phyloP scores from a whole-genome alignment of 2,329 filamentous ascomycete species.

The Aureobasidium sp. region DNA sequence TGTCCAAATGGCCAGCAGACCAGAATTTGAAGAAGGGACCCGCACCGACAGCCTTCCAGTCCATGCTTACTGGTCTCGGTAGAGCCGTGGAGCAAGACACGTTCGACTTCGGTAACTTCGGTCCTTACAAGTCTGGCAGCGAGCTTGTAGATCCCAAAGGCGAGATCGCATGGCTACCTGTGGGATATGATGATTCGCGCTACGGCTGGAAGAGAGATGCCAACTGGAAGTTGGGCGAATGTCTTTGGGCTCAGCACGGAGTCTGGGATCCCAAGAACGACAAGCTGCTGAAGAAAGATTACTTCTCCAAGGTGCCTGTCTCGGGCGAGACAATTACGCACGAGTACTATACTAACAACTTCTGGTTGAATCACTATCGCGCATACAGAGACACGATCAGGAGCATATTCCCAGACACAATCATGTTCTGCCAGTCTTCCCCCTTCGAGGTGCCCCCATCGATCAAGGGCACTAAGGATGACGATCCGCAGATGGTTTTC shows the following conservation, averaged over 20 bases:
- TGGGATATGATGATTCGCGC: constrained; percentile 72
- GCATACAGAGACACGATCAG: constrained; percentile 68
- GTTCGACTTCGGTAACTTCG: constrained; percentile 90
- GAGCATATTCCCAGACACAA: constrained; percentile 64
- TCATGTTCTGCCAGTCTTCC: constrained; percentile 85
- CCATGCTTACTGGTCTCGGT: constrained; percentile 83
- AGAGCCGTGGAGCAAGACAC: constrained; percentile 81
- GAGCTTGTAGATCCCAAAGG: constrained; percentile 82
- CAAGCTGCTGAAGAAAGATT: constrained; percentile 70
- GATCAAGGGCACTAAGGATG: constrained; percentile 79
- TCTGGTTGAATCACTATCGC: constrained; percentile 81
- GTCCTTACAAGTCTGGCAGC: constrained; percentile 80
- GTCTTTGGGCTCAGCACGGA: constrained; percentile 93
- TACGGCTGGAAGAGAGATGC: constrained; percentile 88
- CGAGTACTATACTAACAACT: constrained; percentile 79
- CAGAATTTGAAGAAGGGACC: constrained; percentile 90
- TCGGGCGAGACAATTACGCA: constrained; percentile 70
- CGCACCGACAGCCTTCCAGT: constrained; percentile 88
- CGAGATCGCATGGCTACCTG: constrained; percentile 71
- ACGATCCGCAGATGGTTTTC: constrained; percentile 85
- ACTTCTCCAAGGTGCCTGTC: constrained; percentile 71
- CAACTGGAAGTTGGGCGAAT: constrained; percentile 87
- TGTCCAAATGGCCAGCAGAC: constrained; percentile 72
- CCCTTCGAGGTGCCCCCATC: constrained; percentile 84
- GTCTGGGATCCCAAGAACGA: constrained; percentile 83